Percentiles rank a stretch among this genome's conserved stretches.
Conservation (phyloP, 805 yeast genomes). For the Lipomyces yamanashiensis region DNA sequence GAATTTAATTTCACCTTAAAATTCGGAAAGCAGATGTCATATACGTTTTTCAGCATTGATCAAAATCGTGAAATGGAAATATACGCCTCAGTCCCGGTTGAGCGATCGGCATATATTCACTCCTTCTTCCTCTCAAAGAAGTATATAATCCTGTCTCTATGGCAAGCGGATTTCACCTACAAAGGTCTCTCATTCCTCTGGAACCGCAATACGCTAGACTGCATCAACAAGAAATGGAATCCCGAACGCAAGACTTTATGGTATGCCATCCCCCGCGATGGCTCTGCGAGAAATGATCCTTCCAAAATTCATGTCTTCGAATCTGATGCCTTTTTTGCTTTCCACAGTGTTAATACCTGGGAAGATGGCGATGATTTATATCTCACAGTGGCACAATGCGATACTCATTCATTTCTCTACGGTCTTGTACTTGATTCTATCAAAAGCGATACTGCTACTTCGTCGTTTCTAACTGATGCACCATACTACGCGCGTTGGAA, state of each 20-base stretch:
- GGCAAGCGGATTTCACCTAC: slow-evolving; percentile 23
- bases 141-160: slow-evolving; percentile 17
- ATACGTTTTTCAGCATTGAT: slow-evolving; percentile 20
- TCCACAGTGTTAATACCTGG: slow-evolving; percentile 16
- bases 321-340: slow-evolving; percentile 14
- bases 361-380: slow-evolving; percentile 21
- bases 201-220: slow-evolving; percentile 16
- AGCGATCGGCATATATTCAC: slow-evolving; percentile 10
- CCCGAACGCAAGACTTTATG: slow-evolving; percentile 7
- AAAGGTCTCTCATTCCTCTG: slow-evolving; percentile 18
- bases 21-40: slow-evolving; percentile 1
- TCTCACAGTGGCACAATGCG: slow-evolving; percentile 9
- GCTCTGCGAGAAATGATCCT: slow-evolving; percentile 12
- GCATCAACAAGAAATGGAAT: slow-evolving; percentile 13
- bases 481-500: slow-evolving; percentile 16
- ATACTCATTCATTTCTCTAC: slow-evolving; percentile 8
- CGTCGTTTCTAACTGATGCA: not conserved
- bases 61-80: not conserved
- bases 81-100: slow-evolving; percentile 10
- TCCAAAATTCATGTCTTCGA: slow-evolving; percentile 15
- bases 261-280: slow-evolving; percentile 21
- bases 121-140: slow-evolving; percentile 18
- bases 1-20: slow-evolving; percentile 16
- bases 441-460: slow-evolving; percentile 18
- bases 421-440: slow-evolving; percentile 7